phyloP scores from a whole-genome alignment of 2,329 filamentous ascomycete species.

The Colletotrichum camelliae region DNA sequence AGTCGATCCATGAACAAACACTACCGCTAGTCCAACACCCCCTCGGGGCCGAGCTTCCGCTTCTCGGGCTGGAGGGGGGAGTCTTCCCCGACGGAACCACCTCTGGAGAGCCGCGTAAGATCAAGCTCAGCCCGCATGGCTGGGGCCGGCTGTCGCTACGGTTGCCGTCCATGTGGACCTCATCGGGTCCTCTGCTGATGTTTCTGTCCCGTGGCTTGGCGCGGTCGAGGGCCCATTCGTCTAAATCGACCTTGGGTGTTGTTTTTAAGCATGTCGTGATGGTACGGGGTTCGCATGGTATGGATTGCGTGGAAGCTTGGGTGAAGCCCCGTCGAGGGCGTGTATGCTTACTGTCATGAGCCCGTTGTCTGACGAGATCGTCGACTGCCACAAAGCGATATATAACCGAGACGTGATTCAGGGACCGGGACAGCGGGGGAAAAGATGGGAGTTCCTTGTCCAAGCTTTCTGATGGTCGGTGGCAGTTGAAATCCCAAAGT shows the following conservation, averaged over 20 bases:
- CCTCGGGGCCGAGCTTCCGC: neutral
- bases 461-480: accelerated
- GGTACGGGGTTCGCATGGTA: neutral
- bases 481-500: neutral
- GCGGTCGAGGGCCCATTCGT: neutral
- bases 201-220: neutral
- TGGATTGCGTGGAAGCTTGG: neutral
- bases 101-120: neutral
- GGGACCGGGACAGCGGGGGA: neutral
- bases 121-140: neutral
- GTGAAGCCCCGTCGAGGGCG: neutral
- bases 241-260: neutral
- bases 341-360: neutral
- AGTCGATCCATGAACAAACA: neutral
- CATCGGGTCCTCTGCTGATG: neutral
- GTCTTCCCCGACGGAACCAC: neutral
- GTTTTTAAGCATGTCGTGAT: neutral
- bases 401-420: neutral
- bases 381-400: neutral
- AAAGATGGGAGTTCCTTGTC: neutral
- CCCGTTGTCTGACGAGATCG: neutral
- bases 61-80: neutral
- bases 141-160: neutral
- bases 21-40: neutral
- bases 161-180: neutral